These are phyloP conservation scores for Aschersonia sp. DNA, from an alignment of 2,329 filamentous ascomycete genomes.

Conservation along the genomic window DNA sequence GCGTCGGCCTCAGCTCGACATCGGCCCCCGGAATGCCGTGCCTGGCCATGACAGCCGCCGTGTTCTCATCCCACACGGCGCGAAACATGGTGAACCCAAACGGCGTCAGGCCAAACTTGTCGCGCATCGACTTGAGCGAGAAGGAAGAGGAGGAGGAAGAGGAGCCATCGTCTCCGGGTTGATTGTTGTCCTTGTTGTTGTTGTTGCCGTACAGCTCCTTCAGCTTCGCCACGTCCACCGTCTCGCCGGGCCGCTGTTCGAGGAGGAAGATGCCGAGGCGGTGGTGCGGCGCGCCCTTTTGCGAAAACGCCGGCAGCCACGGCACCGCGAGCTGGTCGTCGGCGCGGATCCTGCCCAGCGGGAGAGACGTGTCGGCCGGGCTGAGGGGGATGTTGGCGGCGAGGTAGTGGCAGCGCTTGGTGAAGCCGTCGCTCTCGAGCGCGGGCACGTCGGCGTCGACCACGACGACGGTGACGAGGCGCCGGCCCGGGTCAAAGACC, in stretches of 20 bases:
- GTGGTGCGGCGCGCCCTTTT: slow-evolving; percentile 87
- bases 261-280: slow-evolving; percentile 72
- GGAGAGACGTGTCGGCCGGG: slow-evolving; percentile 42
- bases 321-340: slow-evolving; percentile 56
- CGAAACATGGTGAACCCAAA: slow-evolving; percentile 84
- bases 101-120: slow-evolving; percentile 52
- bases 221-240: slow-evolving; percentile 42
- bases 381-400: slow-evolving; percentile 48
- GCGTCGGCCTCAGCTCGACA: slow-evolving; percentile 72
- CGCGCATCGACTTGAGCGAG: slow-evolving; percentile 58
- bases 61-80: slow-evolving; percentile 77
- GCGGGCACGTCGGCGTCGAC: slow-evolving; percentile 86
- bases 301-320: slow-evolving; percentile 75
- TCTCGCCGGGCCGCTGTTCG: slow-evolving; percentile 53
- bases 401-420: slow-evolving; percentile 74
- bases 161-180: no score
- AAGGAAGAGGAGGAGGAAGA: slow-evolving; percentile 29
- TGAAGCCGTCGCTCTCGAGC: slow-evolving; percentile 58
- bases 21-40: slow-evolving; percentile 62
- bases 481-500: slow-evolving; percentile 67
- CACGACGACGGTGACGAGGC: slow-evolving; percentile 71
- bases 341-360: slow-evolving; percentile 46
- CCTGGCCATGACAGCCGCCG: slow-evolving; percentile 72
- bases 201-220: slow-evolving; percentile 37
- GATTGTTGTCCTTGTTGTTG: slow-evolving; percentile 25